These are phyloP conservation scores for Irpex lacteus DNA, from an alignment of 1,284 basidiomycete genomes.

Conservation along the genomic window DNA sequence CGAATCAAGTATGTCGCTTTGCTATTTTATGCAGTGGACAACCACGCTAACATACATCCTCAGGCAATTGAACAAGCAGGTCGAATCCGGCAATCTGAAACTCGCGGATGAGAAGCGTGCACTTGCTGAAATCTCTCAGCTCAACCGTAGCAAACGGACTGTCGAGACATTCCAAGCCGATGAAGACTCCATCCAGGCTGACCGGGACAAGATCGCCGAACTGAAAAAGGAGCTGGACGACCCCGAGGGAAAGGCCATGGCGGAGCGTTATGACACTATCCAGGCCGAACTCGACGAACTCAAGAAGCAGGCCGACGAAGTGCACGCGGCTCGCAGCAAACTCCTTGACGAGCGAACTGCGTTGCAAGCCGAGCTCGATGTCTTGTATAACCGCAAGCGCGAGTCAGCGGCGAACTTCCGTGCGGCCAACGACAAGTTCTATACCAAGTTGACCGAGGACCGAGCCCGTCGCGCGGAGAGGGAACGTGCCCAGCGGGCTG, in stretches of 20 bases:
- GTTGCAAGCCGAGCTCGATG: slow-evolving; percentile 70
- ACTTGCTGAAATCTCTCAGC: slow-evolving; percentile 80
- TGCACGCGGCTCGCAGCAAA: slow-evolving; percentile 78
- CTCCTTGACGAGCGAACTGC: slow-evolving; percentile 87
- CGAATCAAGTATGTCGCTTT: slow-evolving; percentile 68
- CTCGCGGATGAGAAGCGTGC: slow-evolving; percentile 96
- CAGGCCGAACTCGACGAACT: slow-evolving; percentile 86
- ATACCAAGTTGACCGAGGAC: slow-evolving; percentile 81
- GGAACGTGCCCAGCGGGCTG: slow-evolving; percentile 77
- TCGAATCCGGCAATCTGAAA: slow-evolving; percentile 92
- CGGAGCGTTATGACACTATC: slow-evolving; percentile 82
- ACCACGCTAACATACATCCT: not conserved
- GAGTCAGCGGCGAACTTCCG: slow-evolving; percentile 71
- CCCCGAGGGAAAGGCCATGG: slow-evolving; percentile 83
- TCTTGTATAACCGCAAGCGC: slow-evolving; percentile 78
- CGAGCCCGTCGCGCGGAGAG: slow-evolving; percentile 82
- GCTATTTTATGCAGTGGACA: slow-evolving; percentile 13
- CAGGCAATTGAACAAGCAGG: slow-evolving; percentile 82
- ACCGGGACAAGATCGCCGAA: slow-evolving; percentile 76
- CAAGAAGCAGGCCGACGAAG: slow-evolving; percentile 86
- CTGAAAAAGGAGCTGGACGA: slow-evolving; percentile 87
- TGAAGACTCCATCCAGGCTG: slow-evolving; percentile 79
- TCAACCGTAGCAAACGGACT: slow-evolving; percentile 66
- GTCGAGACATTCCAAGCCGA: slow-evolving; percentile 82
- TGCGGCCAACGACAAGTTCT: slow-evolving; percentile 81